Evolutionary conservation across 2,329 filamentous ascomycete genomes (phyloP).

Genomic region (Rachicladosporium sp.): DNA sequence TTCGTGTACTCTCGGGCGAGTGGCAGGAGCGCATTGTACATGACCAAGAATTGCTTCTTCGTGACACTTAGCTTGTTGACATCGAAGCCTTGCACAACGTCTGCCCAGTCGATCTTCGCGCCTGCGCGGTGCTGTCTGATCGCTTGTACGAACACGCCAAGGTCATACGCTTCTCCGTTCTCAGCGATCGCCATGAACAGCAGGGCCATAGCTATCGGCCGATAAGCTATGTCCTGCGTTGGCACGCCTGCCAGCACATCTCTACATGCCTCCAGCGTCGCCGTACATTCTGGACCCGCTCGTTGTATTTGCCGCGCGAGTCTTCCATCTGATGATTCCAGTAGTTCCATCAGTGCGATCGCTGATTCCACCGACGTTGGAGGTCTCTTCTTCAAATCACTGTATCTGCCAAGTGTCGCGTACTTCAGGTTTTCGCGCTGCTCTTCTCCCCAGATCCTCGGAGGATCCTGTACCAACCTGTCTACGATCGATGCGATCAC

Average conservation of each 20-base stretch:
- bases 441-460: constrained; percentile 69
- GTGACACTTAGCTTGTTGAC: constrained; percentile 64
- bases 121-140: constrained; percentile 43
- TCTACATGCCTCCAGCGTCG: constrained; percentile 57
- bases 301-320: constrained; percentile 56
- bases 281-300: constrained; percentile 61
- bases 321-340: constrained; percentile 47
- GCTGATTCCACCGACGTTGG: constrained; percentile 59
- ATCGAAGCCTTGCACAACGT: constrained; percentile 70
- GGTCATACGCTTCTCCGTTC: constrained; percentile 51
- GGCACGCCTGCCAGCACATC: constrained; percentile 46
- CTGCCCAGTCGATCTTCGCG: constrained; percentile 49
- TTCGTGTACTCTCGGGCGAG: constrained; percentile 50
- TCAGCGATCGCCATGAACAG: constrained; percentile 55
- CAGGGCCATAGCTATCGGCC: constrained; percentile 70
- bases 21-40: constrained; percentile 68
- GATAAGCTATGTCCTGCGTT: constrained; percentile 57
- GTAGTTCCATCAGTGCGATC: constrained; percentile 54
- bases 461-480: constrained; percentile 75
- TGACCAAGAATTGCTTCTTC: constrained; percentile 62
- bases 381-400: constrained; percentile 44
- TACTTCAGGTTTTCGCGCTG: constrained; percentile 56
- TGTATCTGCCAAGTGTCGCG: constrained; percentile 57
- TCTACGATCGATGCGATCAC: constrained; percentile 75
- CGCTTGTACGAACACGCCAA: constrained; percentile 53